These are phyloP conservation scores for Ganoderma leucocontextum DNA, from an alignment of 1,284 basidiomycete genomes.

Conservation along the genomic window DNA sequence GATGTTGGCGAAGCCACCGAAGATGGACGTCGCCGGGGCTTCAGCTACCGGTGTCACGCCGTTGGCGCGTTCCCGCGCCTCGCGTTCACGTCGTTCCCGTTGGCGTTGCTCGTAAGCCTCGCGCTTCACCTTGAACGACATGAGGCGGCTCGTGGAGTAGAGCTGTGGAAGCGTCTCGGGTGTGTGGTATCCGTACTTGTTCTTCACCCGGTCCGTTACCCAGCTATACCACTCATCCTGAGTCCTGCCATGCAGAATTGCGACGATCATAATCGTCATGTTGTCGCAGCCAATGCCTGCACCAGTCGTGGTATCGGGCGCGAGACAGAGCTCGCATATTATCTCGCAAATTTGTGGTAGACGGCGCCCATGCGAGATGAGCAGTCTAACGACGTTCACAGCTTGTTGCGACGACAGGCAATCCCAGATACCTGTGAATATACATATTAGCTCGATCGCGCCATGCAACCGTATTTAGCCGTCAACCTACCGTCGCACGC, in stretches of 20 bases:
- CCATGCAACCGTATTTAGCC: background rate
- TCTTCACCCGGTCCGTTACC: constrained; percentile 88
- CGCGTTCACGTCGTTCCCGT: constrained; percentile 49
- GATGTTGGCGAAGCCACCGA: constrained; percentile 47
- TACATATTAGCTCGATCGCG: constrained; percentile 16
- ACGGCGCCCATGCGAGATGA: constrained; percentile 84
- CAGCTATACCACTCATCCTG: constrained; percentile 94
- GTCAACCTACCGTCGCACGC: constrained; percentile 91
- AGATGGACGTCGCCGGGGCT: constrained; percentile 45
- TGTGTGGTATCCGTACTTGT: constrained; percentile 76
- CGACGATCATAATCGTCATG: constrained; percentile 97
- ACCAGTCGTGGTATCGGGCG: constrained; percentile 92
- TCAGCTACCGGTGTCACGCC: constrained; percentile 19
- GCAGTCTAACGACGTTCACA: constrained; percentile 88
- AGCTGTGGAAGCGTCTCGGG: constrained; percentile 73
- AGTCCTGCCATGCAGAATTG: constrained; percentile 86
- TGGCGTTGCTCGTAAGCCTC: constrained; percentile 60
- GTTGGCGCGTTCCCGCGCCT: constrained; percentile 42
- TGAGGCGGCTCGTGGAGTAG: constrained; percentile 67
- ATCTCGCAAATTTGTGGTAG: constrained; percentile 88
- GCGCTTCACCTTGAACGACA: constrained; percentile 64
- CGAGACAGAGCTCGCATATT: constrained; percentile 94
- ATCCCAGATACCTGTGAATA: constrained; percentile 92
- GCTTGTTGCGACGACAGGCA: constrained; percentile 95
- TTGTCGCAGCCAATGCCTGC: constrained; percentile 98